phyloP scores from a whole-genome alignment of 495 filamentous ascomycete species.

The Astrocystis sublimbata region DNA sequence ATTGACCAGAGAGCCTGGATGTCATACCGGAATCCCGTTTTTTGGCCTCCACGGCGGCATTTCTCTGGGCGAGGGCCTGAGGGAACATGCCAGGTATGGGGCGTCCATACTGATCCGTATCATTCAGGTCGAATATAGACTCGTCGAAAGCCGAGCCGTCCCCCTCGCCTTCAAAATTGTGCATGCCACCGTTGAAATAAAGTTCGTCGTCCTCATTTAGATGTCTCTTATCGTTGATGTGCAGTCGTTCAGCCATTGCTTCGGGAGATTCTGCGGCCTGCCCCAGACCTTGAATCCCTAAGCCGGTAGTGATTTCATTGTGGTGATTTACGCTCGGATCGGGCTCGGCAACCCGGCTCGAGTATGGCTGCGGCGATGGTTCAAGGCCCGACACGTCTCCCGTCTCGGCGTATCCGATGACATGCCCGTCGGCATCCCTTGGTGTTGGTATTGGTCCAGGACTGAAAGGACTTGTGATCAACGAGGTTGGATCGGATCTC shows the following conservation, averaged over 20 bases:
- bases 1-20: conserved; percentile 40
- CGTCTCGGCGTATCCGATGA: conserved; percentile 52
- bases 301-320: conserved; percentile 26
- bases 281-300: conserved; percentile 40
- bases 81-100: conserved; percentile 53
- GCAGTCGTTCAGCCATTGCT: conserved; percentile 1
- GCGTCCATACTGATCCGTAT: conserved; percentile 56
- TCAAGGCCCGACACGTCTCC: conserved; percentile 38
- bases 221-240: conserved; percentile 20
- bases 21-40: conserved; percentile 43
- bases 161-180: conserved; percentile 51
- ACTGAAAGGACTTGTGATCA: conserved; percentile 47
- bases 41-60: conserved; percentile 25
- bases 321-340: conserved; percentile 12
- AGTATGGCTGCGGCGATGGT: conserved; percentile 8
- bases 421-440: conserved; percentile 51
- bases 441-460: conserved; percentile 52
- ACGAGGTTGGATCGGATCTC: conserved; percentile 50
- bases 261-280: conserved; percentile 17
- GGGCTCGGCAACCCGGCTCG: conserved; percentile 1
- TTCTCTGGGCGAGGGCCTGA: conserved; percentile 41
- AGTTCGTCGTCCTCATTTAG: conserved; percentile 66
- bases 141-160: conserved; percentile 69
- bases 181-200: conserved; percentile 75
- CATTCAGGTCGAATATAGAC: conserved; percentile 72